phyloP scores from a whole-genome alignment of 176 grass and related monocot species.

The Phragmites australis region DNA sequence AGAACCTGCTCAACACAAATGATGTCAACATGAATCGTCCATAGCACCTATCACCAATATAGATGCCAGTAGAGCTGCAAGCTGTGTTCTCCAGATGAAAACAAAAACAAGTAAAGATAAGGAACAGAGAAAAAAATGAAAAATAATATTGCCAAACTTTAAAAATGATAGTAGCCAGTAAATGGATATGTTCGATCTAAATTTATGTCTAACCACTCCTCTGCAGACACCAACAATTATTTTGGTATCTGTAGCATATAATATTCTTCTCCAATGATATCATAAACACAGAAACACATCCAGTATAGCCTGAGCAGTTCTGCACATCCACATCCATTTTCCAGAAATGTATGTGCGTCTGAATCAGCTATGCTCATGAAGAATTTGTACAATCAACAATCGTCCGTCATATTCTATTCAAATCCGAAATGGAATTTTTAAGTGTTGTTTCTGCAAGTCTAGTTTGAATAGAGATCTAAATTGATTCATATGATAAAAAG shows the following conservation, averaged over 20 bases:
- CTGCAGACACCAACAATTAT: not conserved
- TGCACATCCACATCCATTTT: not conserved
- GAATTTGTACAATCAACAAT: not conserved
- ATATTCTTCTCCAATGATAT: constrained; percentile 13
- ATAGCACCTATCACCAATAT: constrained; percentile 42
- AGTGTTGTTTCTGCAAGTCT: not conserved
- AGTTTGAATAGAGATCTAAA: not conserved
- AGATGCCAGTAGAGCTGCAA: constrained; percentile 41
- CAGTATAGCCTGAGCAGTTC: not conserved
- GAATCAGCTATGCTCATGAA: not conserved
- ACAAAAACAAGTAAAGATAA: constrained; percentile 30
- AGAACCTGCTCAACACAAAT: constrained; percentile 49
- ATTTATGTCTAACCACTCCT: not conserved
- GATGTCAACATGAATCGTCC: constrained; percentile 30
- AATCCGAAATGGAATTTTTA: not conserved
- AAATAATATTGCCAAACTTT: not conserved
- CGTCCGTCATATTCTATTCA: not conserved
- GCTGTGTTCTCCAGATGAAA: constrained; percentile 43
- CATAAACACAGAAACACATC: not conserved
- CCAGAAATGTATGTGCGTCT: not conserved
- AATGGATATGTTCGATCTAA: not conserved
- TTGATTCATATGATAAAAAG: not conserved
- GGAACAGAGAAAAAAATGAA: constrained; percentile 8
- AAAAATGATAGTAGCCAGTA: not conserved
- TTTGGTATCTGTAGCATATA: not conserved